Evolutionary conservation across 202 grass and related monocot genomes (phyloP), one percentile per base, ranked within the genome.

Genomic region (Digitaria exilis): DNA sequence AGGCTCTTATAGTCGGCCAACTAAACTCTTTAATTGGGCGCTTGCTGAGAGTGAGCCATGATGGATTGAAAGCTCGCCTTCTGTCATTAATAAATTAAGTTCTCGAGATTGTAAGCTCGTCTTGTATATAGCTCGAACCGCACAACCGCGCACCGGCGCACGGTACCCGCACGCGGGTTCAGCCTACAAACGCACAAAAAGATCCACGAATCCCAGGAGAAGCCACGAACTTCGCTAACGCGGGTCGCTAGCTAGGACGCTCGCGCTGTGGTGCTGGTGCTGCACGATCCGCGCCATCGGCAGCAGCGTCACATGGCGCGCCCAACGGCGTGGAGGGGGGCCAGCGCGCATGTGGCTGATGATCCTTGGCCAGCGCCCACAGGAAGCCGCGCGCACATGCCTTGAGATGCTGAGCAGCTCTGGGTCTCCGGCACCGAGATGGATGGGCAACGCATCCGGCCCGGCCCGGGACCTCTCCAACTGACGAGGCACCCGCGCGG

Each of bases 321-420:
- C n/a, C n/a, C n/a, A n/a, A n/a, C n/a, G n/a, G n/a, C n/a, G n/a
- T n/a, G n/a, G 70, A 50, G 73, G 1, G 11, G 79, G 9, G 30
- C 16, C 69, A 51, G 69, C 57, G 31, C 8, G 75, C 86, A 88
- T 84, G 86, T 88, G 86, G 45, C 26, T 21, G 31, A n/a, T 6
- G 68, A 43, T 48, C 44, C 69, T 50, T 17, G 69, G 17, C 69
- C 69, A 50, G 26, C 69, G 45, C 44, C 69, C 45, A 72, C 45
- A 72, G 69, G 17, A 26, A 22, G 67, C 2, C 39, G 71, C 39
- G 71, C 62, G 71, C 79, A 87, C 85, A 87, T 83, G 86, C 73
- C 10, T 12, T 14, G 0, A 29, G 15, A 13, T 30, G 22, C 25
- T 21, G 60, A 76, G 56, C 43, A 7, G 37, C 73, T 3, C 51